These are phyloP conservation scores for Polygonum maritimum DNA, from an alignment of 148 eudicot species.

Conservation along the genomic window DNA sequence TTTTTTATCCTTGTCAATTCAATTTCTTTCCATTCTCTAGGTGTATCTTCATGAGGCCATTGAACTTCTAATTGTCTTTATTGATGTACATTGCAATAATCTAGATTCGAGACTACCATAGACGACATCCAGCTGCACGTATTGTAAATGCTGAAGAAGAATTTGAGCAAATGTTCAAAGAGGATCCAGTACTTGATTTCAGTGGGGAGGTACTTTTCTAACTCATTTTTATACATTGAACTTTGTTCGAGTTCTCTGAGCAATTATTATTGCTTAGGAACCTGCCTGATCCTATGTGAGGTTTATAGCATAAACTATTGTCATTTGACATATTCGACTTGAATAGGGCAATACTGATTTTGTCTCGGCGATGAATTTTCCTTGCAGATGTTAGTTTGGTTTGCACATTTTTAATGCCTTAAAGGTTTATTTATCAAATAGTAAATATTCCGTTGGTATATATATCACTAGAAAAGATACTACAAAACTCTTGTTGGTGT, in stretches of 20 bases:
- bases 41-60: not conserved
- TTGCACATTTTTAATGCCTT: not conserved
- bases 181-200: slow-evolving; percentile 80
- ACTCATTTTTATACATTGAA: not conserved
- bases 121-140: slow-evolving; percentile 88
- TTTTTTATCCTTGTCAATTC: not conserved
- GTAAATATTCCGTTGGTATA: not conserved
- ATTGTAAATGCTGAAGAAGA: slow-evolving; percentile 68
- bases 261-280: not conserved
- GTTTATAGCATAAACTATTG: not conserved
- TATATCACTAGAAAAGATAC: not conserved
- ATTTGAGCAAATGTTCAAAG: slow-evolving; percentile 81
- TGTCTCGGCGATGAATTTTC: not conserved
- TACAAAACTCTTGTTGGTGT: not conserved
- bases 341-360: not conserved
- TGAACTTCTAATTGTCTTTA: not conserved
- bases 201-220: slow-evolving; percentile 72
- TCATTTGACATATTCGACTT: not conserved
- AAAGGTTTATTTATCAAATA: not conserved
- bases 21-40: not conserved
- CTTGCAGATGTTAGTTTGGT: not conserved
- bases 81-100: slow-evolving; percentile 13
- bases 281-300: not conserved
- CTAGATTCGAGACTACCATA: slow-evolving; percentile 92
- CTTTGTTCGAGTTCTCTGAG: not conserved